Base-by-base conservation (phyloP, 768 basidiomycete species). In the Mycena alexandri region DNA sequence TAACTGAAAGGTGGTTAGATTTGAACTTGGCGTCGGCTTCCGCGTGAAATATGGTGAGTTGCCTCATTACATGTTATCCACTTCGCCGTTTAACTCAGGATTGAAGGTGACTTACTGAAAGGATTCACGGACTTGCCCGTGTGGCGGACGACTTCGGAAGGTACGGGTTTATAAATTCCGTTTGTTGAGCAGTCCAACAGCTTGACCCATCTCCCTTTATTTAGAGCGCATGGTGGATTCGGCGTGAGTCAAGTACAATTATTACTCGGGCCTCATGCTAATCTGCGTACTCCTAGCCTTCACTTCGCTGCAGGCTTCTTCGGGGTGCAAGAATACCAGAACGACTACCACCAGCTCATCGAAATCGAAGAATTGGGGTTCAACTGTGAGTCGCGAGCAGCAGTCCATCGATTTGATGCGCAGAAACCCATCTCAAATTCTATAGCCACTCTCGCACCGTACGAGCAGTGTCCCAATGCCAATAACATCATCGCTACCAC, bases 11-110 rank as follows among this genome's bases (percentile, higher is more conserved):
- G 22, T 24, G 6, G 2, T 2, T n/a, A 83, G 81, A 41, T 81
- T 82, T 56, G 80, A 86, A 53, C 68, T 90, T 63, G 85, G 88
- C 33, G 81, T 89, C 11, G 85, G 87, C 12, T 87, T 89, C 68
- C 81, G 87, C 21, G 80, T 90, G 24, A 85, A 89, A 78, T 93
- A 92, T 69, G 91, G 90, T 61, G 9, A 3, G 41, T 4, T 76
- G 93, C 25, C 70, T 79, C 1, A 93, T 93, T 74, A 77, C 93
- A 76, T 89, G 90, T 71, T 83, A 82, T 46, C 10, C 38, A 14
- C 10, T 94, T 91, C 91, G 85, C 85, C 2, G 93, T 90, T 76
- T 87, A 89, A 71, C 88, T 94, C 13, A 93, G 92, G 17, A 85
- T 85, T 67, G 12, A 33, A 93, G 93, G 78, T 25, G 74, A 80